Base-by-base conservation (phyloP, 2,329 filamentous ascomycete species). In the Phoma sp. region DNA sequence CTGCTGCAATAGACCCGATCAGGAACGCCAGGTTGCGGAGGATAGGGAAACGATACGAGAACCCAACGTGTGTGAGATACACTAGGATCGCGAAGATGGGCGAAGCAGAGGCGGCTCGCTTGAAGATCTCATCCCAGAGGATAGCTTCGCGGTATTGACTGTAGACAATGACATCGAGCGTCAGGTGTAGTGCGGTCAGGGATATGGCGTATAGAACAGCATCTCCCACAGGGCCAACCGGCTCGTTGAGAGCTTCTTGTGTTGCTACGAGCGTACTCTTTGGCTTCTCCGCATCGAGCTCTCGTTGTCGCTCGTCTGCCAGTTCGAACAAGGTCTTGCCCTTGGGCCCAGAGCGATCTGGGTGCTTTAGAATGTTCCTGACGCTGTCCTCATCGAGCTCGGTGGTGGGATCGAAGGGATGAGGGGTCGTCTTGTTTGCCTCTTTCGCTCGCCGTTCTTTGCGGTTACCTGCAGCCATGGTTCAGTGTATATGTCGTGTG, bases 101-200 rank as follows among this genome's bases (percentile, higher is more conserved):
- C 31, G 77, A 55, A 2, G 78, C 73, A 3, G 70, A 81, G 1
- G 76, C 68, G 1, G 85, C 80, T 41, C 88, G 81, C 44, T 69
- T 67, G 12, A 80, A 62, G 2, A 92, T 81, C 22, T 78, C 74
- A 1, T 68, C 52, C 86, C 87, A 91, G 3, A 82, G 71, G 2
- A 92, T 81, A 2, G 85, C 81, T 58, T 86, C 81, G n/a, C 86
- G 85, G 67, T 91, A 95, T 74, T 95, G 91, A 64, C 88, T 83
- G 72, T 92, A 89, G 21, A 92, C 89, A 10, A 95, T 80, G 33
- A 92, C 86, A 69, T 94, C 90, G 47, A 95, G 82, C 0, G 88
- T 91, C 63, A 92, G 87, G 71, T 94, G 89, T 45, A 93, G 76
- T 80, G 88, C 90, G 12, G 85, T 80, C 65, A 95, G 76, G 59